Evolutionary conservation across 2,329 filamentous ascomycete species (phyloP), one percentile per base, ranked within the genome.

Genomic region (Madurella fahalii): DNA sequence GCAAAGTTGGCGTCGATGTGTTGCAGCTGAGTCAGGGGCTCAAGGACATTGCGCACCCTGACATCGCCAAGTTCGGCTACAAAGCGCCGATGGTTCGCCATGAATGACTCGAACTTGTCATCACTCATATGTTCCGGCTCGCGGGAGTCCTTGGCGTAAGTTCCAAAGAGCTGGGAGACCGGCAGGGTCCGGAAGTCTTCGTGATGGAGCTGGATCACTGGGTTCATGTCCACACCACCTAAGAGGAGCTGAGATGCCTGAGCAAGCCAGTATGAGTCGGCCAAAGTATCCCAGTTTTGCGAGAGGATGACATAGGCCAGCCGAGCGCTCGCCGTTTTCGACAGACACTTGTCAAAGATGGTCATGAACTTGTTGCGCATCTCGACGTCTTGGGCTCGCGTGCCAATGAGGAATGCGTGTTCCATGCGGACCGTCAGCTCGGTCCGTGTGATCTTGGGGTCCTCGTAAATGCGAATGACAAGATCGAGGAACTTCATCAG

Each of bases 391-490:
- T 92, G 86, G 2, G 93, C 93, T 64, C 95, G 78, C 0, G 93
- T 95, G 30, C 95, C 94, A 47, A 99, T 94, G 60, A 99, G 79
- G 79, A 99, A 99, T 5, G 94, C 94, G 71, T 97, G 93, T 73
- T 99, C 94, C 81, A 99, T 88, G 4, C 95, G 85, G 9, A 99
- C 95, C 0, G 94, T 97, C 50, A 99, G 80, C 71, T 99, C 94
- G 0, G 93, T 96, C 32, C 92, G 83, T 1, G 92, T 91, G 59
- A 99, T 94, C 72, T 95, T 96, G 0, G 91, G 90, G 65, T 99
- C 94, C 67, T 99, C 95, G 68, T 99, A 99, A 56, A 99, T 96
- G 47, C 92, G 86, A 63, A 99, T 95, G 25, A 99, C 94, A 25
- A 99, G 83, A 61, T 97, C 89, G 55, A 99, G 78, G 74, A 97